phyloP scores from a whole-genome alignment of 345 rosid species.

The Sonneratia alba region DNA sequence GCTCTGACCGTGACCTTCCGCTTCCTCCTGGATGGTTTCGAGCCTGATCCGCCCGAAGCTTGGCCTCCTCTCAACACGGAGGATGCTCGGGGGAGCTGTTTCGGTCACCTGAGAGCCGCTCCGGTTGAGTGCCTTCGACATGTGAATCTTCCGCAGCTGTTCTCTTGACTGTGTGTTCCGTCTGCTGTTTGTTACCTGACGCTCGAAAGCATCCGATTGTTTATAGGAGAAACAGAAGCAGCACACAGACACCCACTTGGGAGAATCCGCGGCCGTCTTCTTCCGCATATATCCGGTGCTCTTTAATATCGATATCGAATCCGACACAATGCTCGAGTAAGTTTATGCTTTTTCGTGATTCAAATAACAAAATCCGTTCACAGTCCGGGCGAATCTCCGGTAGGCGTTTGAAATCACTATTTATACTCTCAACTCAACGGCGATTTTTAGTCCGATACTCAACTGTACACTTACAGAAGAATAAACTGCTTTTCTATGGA shows the following conservation, averaged over 20 bases:
- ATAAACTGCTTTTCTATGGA: too few species aligned
- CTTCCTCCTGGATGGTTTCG: conserved; percentile 17
- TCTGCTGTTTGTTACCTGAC: not conserved
- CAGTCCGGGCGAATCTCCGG: too few species aligned
- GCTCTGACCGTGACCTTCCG: conserved; percentile 2
- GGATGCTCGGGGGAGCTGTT: conserved; percentile 11
- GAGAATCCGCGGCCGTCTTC: not conserved
- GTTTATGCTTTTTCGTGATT: too few species aligned
- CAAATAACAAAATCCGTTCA: too few species aligned
- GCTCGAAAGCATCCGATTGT: not conserved
- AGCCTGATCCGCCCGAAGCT: conserved; percentile 7
- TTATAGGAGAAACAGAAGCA: not conserved
- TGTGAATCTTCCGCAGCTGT: not conserved
- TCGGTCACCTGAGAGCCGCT: conserved; percentile 2
- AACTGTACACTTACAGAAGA: too few species aligned
- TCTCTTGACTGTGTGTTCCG: not conserved
- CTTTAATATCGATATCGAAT: too few species aligned
- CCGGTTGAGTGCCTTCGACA: conserved; percentile 6
- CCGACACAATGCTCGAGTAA: too few species aligned
- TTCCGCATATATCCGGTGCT: not conserved
- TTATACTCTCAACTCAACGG: too few species aligned
- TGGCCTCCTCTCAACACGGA: conserved; percentile 10
- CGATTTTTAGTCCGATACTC: too few species aligned
- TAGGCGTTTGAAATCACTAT: too few species aligned
- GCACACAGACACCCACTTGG: not conserved